Evolutionary conservation across 2,329 filamentous ascomycete species (phyloP).

Genomic region (Thyridium curvatum): DNA sequence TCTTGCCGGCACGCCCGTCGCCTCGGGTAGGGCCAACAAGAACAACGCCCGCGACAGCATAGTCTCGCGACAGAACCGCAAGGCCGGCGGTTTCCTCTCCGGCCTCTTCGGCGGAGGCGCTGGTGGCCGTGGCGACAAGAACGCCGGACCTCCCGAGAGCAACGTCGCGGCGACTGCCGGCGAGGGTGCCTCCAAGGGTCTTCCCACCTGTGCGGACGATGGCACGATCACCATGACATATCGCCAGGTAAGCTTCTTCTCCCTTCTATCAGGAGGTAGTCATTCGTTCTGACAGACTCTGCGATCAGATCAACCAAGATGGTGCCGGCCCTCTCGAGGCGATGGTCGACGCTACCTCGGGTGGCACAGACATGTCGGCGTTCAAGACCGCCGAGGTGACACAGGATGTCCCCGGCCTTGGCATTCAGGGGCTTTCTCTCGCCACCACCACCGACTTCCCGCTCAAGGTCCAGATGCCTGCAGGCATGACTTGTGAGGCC

Average conservation of each 20-base stretch:
- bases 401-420: conserved; percentile 54
- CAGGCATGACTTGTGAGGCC: conserved; percentile 61
- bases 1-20: conserved; percentile 4
- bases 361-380: conserved; percentile 52
- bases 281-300: too few species aligned
- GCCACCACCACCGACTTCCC: conserved; percentile 59
- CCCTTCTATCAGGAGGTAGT: too few species aligned
- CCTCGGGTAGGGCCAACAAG: background rate
- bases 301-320: conserved; percentile 67
- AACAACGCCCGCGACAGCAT: conserved; percentile 3
- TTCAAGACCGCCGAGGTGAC: conserved; percentile 55
- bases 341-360: conserved; percentile 55
- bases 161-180: conserved; percentile 49
- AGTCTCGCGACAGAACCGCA: conserved; percentile 7
- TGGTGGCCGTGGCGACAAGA: conserved; percentile 29
- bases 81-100: conserved; percentile 1
- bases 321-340: conserved; percentile 59
- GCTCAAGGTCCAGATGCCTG: conserved; percentile 58
- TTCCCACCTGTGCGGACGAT: conserved; percentile 57
- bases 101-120: conserved; percentile 18
- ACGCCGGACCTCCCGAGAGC: conserved; percentile 35
- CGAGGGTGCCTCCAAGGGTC: conserved; percentile 42
- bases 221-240: conserved; percentile 58
- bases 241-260: conserved; percentile 50
- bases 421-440: conserved; percentile 48